phyloP scores from a whole-genome alignment of 2,329 filamentous ascomycete species.

The Drechslera avenae region DNA sequence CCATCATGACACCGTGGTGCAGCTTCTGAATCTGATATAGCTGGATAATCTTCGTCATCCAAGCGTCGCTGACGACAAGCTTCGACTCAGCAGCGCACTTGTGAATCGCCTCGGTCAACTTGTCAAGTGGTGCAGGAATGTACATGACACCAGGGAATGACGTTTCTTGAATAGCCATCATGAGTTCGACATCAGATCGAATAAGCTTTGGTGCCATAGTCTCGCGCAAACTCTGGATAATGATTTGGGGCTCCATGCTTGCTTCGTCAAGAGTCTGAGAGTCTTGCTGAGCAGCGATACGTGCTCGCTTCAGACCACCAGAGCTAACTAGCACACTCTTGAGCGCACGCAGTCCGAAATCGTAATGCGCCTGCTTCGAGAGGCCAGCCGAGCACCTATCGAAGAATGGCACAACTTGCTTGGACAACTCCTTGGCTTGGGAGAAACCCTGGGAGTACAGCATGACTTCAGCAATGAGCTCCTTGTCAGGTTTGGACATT shows the following conservation, averaged over 20 bases:
- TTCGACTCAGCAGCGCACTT: slow-evolving; percentile 83
- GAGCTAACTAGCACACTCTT: slow-evolving; percentile 99
- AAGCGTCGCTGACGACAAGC: slow-evolving; percentile 87
- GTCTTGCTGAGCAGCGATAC: slow-evolving; percentile 63
- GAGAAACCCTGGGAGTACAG: slow-evolving; percentile 99
- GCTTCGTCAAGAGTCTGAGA: slow-evolving; percentile 68
- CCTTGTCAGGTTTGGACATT: slow-evolving; percentile 99
- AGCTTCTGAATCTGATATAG: slow-evolving; percentile 97
- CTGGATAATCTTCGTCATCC: slow-evolving; percentile 97
- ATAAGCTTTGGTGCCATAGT: slow-evolving; percentile 98
- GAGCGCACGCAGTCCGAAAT: slow-evolving; percentile 94
- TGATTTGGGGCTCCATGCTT: slow-evolving; percentile 90
- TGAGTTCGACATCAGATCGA: slow-evolving; percentile 84
- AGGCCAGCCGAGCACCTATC: slow-evolving; percentile 81
- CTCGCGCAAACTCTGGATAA: slow-evolving; percentile 97
- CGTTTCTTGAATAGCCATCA: slow-evolving; percentile 79
- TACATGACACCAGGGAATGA: slow-evolving; percentile 95
- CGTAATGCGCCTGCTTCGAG: slow-evolving; percentile 98
- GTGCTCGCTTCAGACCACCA: slow-evolving; percentile 87
- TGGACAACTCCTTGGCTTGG: slow-evolving; percentile 90
- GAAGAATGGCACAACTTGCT: slow-evolving; percentile 98
- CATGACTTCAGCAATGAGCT: slow-evolving; percentile 99
- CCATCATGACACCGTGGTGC: slow-evolving; percentile 99
- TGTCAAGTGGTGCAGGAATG: slow-evolving; percentile 81
- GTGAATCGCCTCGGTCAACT: slow-evolving; percentile 79